Conservation (phyloP, 2,329 filamentous ascomycete genomes). For the Daldinia sp. region DNA sequence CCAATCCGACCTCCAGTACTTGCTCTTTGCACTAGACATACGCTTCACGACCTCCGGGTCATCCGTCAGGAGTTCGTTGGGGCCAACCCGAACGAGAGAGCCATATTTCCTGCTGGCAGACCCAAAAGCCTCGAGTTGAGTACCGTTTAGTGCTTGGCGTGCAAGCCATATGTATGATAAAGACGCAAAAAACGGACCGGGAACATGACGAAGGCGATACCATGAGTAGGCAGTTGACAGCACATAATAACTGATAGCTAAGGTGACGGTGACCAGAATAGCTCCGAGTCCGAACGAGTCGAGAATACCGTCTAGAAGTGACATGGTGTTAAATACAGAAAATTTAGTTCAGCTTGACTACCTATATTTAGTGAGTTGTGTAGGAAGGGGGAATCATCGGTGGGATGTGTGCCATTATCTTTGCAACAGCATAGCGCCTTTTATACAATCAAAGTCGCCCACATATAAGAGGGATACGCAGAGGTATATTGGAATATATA, state of each 20-base stretch:
- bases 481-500: neutral
- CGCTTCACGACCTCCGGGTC: conserved; percentile 42
- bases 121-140: conserved; percentile 14
- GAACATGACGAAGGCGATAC: conserved; percentile 42
- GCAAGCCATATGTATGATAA: conserved; percentile 41
- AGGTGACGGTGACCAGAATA: conserved; percentile 6
- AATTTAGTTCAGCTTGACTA: neutral
- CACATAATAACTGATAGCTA: conserved; percentile 17
- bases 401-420: neutral
- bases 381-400: neutral
- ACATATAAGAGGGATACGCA: neutral
- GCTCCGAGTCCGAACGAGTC: neutral
- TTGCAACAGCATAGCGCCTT: neutral
- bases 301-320: neutral
- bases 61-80: conserved; percentile 43
- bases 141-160: conserved; percentile 17
- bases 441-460: neutral
- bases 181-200: conserved; percentile 38
- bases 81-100: conserved; percentile 43
- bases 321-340: conserved; percentile 3
- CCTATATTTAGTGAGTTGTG: neutral
- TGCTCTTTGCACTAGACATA: conserved; percentile 37
- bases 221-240: conserved; percentile 30
- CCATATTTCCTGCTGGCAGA: conserved; percentile 31
- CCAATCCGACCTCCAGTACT: conserved; percentile 41